phyloP scores from a whole-genome alignment of 2,329 filamentous ascomycete genomes.

The Plectosphaerella sp. region DNA sequence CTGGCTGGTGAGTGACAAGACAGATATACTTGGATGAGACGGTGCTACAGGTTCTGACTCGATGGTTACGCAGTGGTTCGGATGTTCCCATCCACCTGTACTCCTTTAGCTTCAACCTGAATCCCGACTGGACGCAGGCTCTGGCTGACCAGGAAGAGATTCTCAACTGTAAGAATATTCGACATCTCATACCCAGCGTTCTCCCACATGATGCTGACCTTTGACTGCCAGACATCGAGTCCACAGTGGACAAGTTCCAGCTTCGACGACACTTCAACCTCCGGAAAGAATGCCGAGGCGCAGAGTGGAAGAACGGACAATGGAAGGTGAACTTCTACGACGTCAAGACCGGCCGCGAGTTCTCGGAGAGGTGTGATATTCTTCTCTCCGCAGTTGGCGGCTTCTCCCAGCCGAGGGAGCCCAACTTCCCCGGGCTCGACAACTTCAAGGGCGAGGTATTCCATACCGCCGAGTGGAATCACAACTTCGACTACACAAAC shows the following conservation, averaged over 20 bases:
- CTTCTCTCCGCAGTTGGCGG: conserved; percentile 21
- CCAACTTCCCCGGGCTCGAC: conserved; percentile 20
- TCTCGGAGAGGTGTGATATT: conserved; percentile 11
- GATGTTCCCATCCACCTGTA: conserved; percentile 33
- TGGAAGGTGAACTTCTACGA: conserved; percentile 16
- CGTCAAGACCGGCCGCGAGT: conserved; percentile 10
- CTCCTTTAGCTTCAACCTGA: conserved; percentile 35
- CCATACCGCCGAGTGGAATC: conserved; percentile 29
- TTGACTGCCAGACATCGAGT: conserved; percentile 8
- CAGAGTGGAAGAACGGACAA: conserved; percentile 13
- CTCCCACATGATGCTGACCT: background rate
- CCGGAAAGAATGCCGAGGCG: conserved; percentile 15
- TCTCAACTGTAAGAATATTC: conserved; percentile 16
- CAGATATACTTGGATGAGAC: background rate
- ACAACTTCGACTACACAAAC: conserved; percentile 16
- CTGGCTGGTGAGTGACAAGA: conserved; percentile 17
- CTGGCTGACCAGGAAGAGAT: conserved; percentile 30
- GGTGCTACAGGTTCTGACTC: background rate
- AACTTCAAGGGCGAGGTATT: conserved; percentile 27
- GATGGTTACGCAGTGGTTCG: conserved; percentile 12
- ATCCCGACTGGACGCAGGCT: conserved; percentile 31
- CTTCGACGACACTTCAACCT: conserved; percentile 15
- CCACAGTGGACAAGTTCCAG: conserved; percentile 15
- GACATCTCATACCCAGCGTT: background rate
- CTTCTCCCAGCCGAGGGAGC: conserved; percentile 18